These are phyloP conservation scores for Cercospora sp. DNA, from an alignment of 2,329 filamentous ascomycete genomes.

Conservation along the genomic window DNA sequence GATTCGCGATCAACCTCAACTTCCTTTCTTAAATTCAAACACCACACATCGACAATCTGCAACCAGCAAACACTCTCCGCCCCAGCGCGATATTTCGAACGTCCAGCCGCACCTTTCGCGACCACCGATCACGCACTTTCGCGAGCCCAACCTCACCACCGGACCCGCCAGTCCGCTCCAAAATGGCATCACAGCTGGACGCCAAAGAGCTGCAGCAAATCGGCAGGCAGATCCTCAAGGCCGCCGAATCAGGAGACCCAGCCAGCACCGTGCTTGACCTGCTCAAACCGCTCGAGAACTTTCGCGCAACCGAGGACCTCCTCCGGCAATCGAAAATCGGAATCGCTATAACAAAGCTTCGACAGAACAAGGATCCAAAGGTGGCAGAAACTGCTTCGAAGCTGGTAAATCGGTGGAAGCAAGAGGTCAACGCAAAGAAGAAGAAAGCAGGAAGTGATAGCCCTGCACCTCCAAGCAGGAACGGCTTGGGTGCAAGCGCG, in stretches of 20 bases:
- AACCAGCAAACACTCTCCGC: not conserved
- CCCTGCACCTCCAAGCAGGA: conserved; percentile 46
- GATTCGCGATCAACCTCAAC: conserved; percentile 1
- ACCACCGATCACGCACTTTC: not conserved
- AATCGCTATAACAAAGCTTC: conserved; percentile 82
- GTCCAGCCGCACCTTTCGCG: not conserved
- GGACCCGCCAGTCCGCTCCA: conserved; percentile 16
- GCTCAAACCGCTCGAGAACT: conserved; percentile 76
- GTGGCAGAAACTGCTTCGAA: conserved; percentile 75
- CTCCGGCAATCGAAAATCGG: conserved; percentile 90
- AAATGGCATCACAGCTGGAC: conserved; percentile 60
- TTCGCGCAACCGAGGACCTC: conserved; percentile 83
- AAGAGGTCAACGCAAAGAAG: conserved; percentile 63
- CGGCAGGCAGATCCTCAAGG: conserved; percentile 79
- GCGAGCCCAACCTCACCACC: not conserved
- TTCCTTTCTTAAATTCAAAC: not conserved
- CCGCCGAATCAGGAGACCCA: conserved; percentile 72
- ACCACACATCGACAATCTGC: not conserved
- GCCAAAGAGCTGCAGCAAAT: conserved; percentile 76
- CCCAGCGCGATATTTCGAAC: not conserved
- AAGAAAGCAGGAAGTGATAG: conserved; percentile 44
- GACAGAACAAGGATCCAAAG: conserved; percentile 71
- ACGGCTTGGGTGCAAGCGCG: conserved; percentile 40
- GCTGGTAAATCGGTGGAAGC: conserved; percentile 86
- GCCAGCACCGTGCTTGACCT: conserved; percentile 70